phyloP scores from a whole-genome alignment of 768 basidiomycete genomes.

The Suillus tomentosus region DNA sequence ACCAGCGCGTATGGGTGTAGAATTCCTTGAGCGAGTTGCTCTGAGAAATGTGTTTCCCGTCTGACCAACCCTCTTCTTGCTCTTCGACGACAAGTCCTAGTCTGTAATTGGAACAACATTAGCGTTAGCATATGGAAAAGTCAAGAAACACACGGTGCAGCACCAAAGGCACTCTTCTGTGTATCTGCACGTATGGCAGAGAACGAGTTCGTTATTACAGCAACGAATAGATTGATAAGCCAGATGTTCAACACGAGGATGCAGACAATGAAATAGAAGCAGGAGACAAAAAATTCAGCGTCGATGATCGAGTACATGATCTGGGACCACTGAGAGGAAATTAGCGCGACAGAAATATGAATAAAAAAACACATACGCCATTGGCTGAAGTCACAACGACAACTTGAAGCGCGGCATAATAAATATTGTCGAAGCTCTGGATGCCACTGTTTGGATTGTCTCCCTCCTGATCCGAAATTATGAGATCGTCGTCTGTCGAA shows the following conservation, averaged over 20 bases:
- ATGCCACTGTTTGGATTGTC: constrained; percentile 66
- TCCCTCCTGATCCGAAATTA: constrained; percentile 46
- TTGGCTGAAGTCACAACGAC: constrained; percentile 81
- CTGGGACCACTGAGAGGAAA: constrained; percentile 58
- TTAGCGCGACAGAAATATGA: neutral
- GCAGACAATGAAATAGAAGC: constrained; percentile 82
- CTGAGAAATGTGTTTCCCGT: constrained; percentile 44
- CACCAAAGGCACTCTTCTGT: constrained; percentile 90
- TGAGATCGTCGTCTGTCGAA: neutral
- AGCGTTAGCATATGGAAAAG: neutral
- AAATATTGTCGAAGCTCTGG: constrained; percentile 89
- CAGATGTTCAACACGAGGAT: constrained; percentile 91
- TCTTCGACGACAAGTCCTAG: constrained; percentile 49
- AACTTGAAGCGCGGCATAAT: constrained; percentile 79
- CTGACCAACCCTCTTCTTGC: constrained; percentile 64
- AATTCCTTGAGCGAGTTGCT: constrained; percentile 54
- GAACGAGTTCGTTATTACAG: constrained; percentile 95
- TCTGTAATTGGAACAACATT: constrained; percentile 26
- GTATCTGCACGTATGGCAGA: constrained; percentile 85
- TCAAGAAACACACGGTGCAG: constrained; percentile 40
- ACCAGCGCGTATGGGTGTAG: constrained; percentile 62
- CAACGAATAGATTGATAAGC: constrained; percentile 91
- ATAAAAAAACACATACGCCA: constrained; percentile 49
- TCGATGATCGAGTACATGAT: constrained; percentile 91
- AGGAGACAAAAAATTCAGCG: constrained; percentile 86